A percentile compares a stretch with the other conserved stretches of the same genome.
phyloP scores from a whole-genome alignment of 768 basidiomycete genomes.

The Boletus pseudo-olivaceus region DNA sequence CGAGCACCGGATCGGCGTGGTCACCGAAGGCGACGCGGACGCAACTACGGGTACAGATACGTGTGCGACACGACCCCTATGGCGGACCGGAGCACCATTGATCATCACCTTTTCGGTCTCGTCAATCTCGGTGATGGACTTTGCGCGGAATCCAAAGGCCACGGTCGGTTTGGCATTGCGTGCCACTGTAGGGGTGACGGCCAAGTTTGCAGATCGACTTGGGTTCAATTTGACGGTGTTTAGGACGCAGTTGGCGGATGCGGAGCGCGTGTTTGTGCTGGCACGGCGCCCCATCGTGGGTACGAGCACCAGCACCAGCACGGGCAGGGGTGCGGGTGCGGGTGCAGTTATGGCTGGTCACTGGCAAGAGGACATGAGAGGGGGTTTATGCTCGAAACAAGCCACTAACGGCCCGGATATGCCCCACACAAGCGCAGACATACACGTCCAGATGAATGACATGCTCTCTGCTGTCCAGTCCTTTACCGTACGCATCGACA shows the following conservation, averaged over 20 bases:
- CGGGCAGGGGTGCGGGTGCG: not conserved
- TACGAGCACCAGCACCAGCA: not conserved
- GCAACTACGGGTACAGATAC: not conserved
- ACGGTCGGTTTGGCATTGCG: slow-evolving; percentile 17
- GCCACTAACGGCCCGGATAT: not conserved
- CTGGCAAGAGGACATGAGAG: not conserved
- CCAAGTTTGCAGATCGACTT: slow-evolving; percentile 7
- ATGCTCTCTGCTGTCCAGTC: not conserved
- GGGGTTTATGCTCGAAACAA: not conserved
- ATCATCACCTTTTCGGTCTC: slow-evolving; percentile 21
- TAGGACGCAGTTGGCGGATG: slow-evolving; percentile 11
- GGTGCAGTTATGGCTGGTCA: not conserved
- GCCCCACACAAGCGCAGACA: not conserved
- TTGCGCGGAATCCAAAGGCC: not conserved
- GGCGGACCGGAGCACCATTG: slow-evolving; percentile 16
- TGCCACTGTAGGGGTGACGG: slow-evolving; percentile 6
- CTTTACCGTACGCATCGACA: slow-evolving; percentile 17
- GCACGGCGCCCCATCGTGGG: slow-evolving; percentile 12
- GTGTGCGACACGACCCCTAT: slow-evolving; percentile 1
- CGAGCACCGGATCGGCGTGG: slow-evolving; percentile 9
- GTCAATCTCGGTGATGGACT: slow-evolving; percentile 10
- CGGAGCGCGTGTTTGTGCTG: slow-evolving; percentile 17
- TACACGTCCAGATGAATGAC: slow-evolving; percentile 17
- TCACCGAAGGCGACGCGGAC: slow-evolving; percentile 2
- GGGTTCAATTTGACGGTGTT: slow-evolving; percentile 18